Evolutionary conservation across 768 basidiomycete species (phyloP).

Genomic region (Rhizopogon roseolus): DNA sequence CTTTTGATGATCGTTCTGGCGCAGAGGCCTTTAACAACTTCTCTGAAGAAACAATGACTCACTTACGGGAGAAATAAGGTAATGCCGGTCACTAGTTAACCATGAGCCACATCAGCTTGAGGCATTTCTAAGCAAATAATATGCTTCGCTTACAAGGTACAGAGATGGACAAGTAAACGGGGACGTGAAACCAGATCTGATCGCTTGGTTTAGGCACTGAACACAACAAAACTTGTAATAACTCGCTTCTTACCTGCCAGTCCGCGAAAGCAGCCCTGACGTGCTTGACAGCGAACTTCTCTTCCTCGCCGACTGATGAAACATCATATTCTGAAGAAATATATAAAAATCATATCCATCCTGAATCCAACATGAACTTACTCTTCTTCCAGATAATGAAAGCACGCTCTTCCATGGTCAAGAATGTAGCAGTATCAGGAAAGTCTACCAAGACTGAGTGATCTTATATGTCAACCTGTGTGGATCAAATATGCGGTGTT

Average conservation of each 20-base stretch:
- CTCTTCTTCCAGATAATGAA: conserved; percentile 55
- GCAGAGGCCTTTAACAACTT: not conserved
- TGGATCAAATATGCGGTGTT: not conserved
- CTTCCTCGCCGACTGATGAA: conserved; percentile 50
- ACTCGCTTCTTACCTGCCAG: conserved; percentile 46
- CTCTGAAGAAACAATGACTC: not conserved
- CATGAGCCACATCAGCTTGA: not conserved
- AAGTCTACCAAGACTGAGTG: conserved; percentile 55
- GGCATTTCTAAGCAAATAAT: not conserved
- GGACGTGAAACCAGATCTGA: conserved; percentile 49
- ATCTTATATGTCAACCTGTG: not conserved
- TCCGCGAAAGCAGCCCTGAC: conserved; percentile 47
- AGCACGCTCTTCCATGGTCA: conserved; percentile 57
- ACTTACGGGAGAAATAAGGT: conserved; percentile 68
- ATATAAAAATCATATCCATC: not conserved
- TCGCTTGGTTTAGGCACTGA: not conserved
- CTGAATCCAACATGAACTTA: conserved; percentile 19
- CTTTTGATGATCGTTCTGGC: conserved; percentile 7
- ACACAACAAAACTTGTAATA: not conserved
- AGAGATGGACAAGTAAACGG: conserved; percentile 55
- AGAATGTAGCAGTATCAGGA: conserved; percentile 51
- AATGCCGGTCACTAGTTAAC: conserved; percentile 54
- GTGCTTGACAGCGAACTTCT: conserved; percentile 49
- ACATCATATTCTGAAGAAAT: conserved; percentile 48
- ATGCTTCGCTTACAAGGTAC: conserved; percentile 45